Conservation (phyloP, 176 grass and related monocot species). For the Alopecurus myosuroides region DNA sequence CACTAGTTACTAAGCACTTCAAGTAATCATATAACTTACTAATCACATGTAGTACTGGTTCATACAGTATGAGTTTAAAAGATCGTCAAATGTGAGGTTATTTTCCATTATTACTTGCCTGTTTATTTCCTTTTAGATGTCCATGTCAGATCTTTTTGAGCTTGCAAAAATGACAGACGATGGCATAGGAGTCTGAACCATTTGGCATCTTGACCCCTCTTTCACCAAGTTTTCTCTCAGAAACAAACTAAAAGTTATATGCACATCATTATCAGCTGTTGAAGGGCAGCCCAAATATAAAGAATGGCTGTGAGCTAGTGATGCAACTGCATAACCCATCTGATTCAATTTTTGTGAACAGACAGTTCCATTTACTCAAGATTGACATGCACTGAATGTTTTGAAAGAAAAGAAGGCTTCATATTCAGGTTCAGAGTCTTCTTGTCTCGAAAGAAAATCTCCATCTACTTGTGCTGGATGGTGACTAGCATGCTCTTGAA, state of each 20-base stretch:
- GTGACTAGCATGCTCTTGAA: background rate
- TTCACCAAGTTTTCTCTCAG: background rate
- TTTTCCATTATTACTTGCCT: background rate
- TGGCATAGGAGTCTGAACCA: background rate
- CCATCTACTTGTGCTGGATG: background rate
- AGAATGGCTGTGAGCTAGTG: background rate
- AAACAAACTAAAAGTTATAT: background rate
- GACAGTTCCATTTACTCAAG: background rate
- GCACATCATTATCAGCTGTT: conserved; percentile 10
- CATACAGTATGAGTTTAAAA: background rate
- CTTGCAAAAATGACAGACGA: background rate
- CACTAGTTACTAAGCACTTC: background rate
- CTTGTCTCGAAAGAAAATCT: background rate
- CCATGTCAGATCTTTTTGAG: background rate
- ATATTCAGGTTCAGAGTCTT: background rate
- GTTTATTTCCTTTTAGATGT: background rate
- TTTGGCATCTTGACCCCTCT: background rate
- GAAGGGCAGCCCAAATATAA: conserved; percentile 41
- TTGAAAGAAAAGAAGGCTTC: background rate
- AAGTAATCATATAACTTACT: background rate
- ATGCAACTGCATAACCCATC: background rate
- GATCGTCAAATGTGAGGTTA: background rate
- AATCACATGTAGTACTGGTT: background rate
- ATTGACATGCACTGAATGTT: background rate
- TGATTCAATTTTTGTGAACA: background rate